Conservation (phyloP, 192 early-diverging fungal species). For the Umbelopsis vinacea region DNA sequence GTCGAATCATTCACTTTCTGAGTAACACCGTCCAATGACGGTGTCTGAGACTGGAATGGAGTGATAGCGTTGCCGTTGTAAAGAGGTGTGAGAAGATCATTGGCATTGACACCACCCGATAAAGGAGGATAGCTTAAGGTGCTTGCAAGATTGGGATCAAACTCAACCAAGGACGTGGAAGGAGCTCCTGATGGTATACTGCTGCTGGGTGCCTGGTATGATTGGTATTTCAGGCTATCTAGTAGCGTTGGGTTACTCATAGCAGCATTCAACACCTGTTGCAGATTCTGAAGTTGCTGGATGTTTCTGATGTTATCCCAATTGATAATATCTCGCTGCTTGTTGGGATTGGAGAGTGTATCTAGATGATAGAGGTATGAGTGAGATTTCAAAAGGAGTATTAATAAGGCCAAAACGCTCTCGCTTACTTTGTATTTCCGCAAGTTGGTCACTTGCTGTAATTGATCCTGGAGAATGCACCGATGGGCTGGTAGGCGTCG, state of each 20-base stretch:
- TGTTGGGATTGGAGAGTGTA: slow-evolving; percentile 12
- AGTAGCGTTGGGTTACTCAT: slow-evolving; percentile 12
- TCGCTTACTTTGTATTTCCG: slow-evolving; percentile 21
- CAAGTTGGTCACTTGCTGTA: neutral
- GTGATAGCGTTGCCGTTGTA: neutral
- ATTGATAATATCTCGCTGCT: slow-evolving; percentile 19
- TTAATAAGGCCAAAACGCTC: too few species aligned
- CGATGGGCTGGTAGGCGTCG: neutral
- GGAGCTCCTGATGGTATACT: neutral
- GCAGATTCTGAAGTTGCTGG: slow-evolving; percentile 6
- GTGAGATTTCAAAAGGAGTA: too few species aligned
- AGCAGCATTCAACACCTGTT: slow-evolving; percentile 17
- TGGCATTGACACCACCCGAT: neutral
- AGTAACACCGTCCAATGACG: slow-evolving; percentile 7
- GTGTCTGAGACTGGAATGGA: neutral
- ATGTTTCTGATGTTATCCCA: slow-evolving; percentile 20
- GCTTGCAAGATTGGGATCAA: neutral
- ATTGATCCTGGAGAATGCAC: neutral
- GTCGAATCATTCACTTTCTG: neutral
- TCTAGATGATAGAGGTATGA: neutral
- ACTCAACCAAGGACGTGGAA: slow-evolving; percentile 9
- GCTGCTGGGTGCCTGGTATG: neutral
- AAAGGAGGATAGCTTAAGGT: neutral
- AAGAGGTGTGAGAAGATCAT: neutral
- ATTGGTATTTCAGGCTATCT: slow-evolving; percentile 2